Base-by-base conservation (phyloP, 1,139 yeast species). In the Candida frijolesensis region DNA sequence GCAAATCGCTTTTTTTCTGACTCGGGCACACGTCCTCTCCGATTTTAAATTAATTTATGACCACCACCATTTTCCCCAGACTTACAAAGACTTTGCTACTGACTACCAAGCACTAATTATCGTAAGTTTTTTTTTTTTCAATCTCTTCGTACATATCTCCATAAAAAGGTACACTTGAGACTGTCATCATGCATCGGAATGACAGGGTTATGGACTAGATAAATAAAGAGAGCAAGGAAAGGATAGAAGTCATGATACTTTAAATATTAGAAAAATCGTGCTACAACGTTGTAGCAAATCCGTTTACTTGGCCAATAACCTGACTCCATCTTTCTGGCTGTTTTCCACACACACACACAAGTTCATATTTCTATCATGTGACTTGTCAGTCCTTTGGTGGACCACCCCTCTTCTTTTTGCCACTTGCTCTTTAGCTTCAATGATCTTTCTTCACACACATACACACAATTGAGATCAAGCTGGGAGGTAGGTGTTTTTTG, bases 1-100 rank as follows among this genome's bases (percentile, higher is more conserved):
- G 12, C 14, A 15, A 37, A 19, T 37, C 19, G 12, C 11, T 37
- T 14, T 37, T 19, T 38, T 38, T 38, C 32, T 38, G 42, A 22
- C 42, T 38, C 32, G 30, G 42, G n/a, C 3, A 19, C 42, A 38
- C 42, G 42, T 38, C 42, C 42, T 25, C 12, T 37, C 10, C 11
- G 7, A 4, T 34, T 16, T 14, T 14, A 2, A 16, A 5, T 16
- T 9, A 34, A 34, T 34, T 14, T 34, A 14, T 34, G 14, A 22
- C 41, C 41, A 19, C 27, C 14, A 37, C 7, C 16, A 16, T 12
- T n/a, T 38, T 38, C 16, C 25, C 42, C 16, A 22, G 25, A 25
- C 30, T 19, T n/a, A 22, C 12, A 7, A 19, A 38, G 9, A 14
- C 16, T n/a, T n/a, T 34, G 18, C 11, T 34, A 16, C 15, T 9